Conservation (phyloP, 495 filamentous ascomycete species). For the Echria macrotheca region DNA sequence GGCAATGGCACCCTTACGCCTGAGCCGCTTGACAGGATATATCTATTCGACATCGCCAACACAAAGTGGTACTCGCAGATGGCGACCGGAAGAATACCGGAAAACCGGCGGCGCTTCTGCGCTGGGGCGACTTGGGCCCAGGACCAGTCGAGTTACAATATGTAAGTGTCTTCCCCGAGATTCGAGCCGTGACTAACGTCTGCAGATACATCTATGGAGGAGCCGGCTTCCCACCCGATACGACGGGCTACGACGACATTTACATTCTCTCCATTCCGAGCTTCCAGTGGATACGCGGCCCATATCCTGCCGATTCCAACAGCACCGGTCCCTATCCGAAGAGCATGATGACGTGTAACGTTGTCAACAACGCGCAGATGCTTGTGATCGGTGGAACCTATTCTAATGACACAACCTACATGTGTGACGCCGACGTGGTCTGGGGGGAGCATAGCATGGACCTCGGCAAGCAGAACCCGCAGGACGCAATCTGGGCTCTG, state of each 20-base stretch:
- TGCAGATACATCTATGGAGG: constrained; percentile 50
- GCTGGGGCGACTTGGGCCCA: constrained; percentile 46
- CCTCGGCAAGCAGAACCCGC: constrained; percentile 13
- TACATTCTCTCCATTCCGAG: constrained; percentile 53
- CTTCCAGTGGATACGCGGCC: constrained; percentile 44
- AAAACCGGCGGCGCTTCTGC: constrained; percentile 47
- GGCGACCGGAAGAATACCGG: constrained; percentile 42
- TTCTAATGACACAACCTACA: constrained; percentile 13
- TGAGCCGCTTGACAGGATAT: constrained; percentile 38
- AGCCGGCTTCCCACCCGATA: constrained; percentile 33
- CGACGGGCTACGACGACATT: constrained; percentile 48
- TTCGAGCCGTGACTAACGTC: neutral
- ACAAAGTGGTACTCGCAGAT: constrained; percentile 51
- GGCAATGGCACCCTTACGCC: constrained; percentile 23
- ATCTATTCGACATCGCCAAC: constrained; percentile 47
- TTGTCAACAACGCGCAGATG: constrained; percentile 20
- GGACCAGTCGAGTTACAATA: constrained; percentile 52
- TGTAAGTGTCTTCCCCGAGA: constrained; percentile 31
- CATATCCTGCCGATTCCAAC: constrained; percentile 12
- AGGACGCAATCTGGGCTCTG: constrained; percentile 11
- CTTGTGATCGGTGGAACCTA: constrained; percentile 16
- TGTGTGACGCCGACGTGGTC: constrained; percentile 12
- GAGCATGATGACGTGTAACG: constrained; percentile 14
- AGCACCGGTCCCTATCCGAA: constrained; percentile 12
- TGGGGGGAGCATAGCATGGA: constrained; percentile 19